Percentiles rank a stretch among this genome's conserved stretches.
phyloP scores from a whole-genome alignment of 345 rosid genomes.

The Nephelium lappaceum region DNA sequence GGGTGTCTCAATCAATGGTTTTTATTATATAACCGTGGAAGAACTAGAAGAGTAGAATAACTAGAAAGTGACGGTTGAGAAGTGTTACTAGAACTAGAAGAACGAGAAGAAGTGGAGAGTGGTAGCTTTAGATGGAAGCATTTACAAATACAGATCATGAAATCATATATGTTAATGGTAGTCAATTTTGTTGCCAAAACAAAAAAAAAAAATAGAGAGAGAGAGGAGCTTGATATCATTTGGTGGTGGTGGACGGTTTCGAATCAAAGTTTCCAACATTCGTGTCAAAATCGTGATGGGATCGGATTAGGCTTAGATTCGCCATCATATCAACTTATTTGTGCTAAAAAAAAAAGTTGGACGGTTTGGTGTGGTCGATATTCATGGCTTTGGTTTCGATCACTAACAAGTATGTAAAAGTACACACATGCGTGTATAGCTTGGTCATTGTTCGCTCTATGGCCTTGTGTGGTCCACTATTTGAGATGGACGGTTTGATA shows the following conservation, averaged over 20 bases:
- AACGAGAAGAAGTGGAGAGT: constrained; percentile 13
- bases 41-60: neutral
- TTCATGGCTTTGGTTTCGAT: neutral
- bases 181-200: neutral
- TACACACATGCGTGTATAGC: neutral
- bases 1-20: constrained; percentile 29
- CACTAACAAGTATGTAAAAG: neutral
- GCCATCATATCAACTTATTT: neutral
- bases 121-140: neutral
- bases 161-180: neutral
- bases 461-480: neutral
- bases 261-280: neutral
- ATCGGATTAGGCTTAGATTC: constrained; percentile 2
- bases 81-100: constrained; percentile 1
- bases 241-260: neutral
- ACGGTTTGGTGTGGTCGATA: constrained; percentile 12
- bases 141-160: neutral
- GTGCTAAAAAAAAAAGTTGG: constrained; percentile 11
- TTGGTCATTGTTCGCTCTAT: neutral
- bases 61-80: neutral
- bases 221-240: neutral
- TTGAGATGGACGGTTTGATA: no score
- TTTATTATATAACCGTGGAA: neutral
- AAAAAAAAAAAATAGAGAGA: neutral
- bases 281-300: constrained; percentile 1